These are phyloP conservation scores for Rubia yunnanensis DNA, from an alignment of 257 asterid species.

Conservation along the genomic window DNA sequence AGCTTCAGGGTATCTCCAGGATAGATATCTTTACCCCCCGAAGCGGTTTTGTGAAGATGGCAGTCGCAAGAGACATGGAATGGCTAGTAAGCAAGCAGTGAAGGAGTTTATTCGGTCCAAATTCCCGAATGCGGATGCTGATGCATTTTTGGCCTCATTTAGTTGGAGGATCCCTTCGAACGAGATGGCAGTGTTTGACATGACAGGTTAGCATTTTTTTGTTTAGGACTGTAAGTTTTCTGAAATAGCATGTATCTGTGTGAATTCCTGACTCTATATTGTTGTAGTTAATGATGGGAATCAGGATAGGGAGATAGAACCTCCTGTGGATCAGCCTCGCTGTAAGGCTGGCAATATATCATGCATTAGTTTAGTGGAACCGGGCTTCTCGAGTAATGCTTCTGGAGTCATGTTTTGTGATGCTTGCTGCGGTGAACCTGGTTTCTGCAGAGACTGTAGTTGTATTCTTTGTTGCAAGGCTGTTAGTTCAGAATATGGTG, in stretches of 20 bases:
- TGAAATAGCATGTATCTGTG: not conserved
- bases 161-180: conserved; percentile 78
- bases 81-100: conserved; percentile 57
- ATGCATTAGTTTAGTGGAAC: conserved; percentile 59
- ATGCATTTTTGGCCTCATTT: conserved; percentile 61
- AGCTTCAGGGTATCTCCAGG: conserved; percentile 45
- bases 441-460: conserved; percentile 77
- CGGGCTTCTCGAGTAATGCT: too few relatives aligned
- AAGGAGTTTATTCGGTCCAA: conserved; percentile 38
- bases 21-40: conserved; percentile 68
- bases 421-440: conserved; percentile 65
- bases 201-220: conserved; percentile 32
- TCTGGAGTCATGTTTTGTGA: conserved; percentile 65
- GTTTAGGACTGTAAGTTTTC: too few relatives aligned
- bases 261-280: not conserved
- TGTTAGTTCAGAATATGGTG: conserved; percentile 24
- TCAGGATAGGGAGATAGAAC: not conserved
- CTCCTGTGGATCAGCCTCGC: conserved; percentile 18
- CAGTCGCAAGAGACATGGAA: conserved; percentile 20
- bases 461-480: conserved; percentile 69
- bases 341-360: conserved; percentile 60
- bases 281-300: conserved; percentile 15
- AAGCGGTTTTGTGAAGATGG: conserved; percentile 24
- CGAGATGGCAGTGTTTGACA: not conserved
- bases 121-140: conserved; percentile 48